phyloP scores from a whole-genome alignment of 805 yeast genomes.

The Ogataea naganishii region DNA sequence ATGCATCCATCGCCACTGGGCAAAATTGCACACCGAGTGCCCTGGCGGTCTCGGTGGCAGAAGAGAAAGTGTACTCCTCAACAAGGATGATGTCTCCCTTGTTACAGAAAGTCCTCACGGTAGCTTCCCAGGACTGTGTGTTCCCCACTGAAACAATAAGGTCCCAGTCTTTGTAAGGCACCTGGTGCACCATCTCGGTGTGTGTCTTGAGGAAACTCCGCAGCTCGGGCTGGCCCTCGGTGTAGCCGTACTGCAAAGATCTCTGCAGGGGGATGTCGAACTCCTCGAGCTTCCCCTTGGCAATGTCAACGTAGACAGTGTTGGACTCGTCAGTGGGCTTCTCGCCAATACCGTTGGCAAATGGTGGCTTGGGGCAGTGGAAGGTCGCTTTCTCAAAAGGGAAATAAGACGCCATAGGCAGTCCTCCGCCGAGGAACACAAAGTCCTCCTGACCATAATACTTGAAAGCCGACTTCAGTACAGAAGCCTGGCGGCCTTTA shows the following conservation, averaged over 20 bases:
- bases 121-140: conserved; percentile 89
- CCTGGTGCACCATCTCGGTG: conserved; percentile 43
- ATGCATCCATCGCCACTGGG: conserved; percentile 61
- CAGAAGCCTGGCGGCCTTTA: conserved; percentile 64
- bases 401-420: conserved; percentile 85
- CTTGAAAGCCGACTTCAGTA: conserved; percentile 77
- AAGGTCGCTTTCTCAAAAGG: conserved; percentile 77
- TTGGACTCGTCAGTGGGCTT: conserved; percentile 32
- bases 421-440: conserved; percentile 90
- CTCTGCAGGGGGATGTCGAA: conserved; percentile 66
- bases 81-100: conserved; percentile 62
- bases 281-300: conserved; percentile 34
- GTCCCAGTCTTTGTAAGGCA: conserved; percentile 67
- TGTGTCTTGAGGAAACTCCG: conserved; percentile 66
- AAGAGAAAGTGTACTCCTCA: conserved; percentile 70
- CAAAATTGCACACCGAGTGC: conserved; percentile 52
- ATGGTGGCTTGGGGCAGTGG: conserved; percentile 74
- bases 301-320: conserved; percentile 26
- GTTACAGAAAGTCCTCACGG: conserved; percentile 49
- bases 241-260: conserved; percentile 87
- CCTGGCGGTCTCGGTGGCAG: conserved; percentile 62
- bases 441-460: conserved; percentile 67
- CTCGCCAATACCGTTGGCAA: conserved; percentile 69
- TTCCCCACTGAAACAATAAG: conserved; percentile 70
- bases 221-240: conserved; percentile 74